Percentiles rank a stretch among this genome's conserved stretches.
Evolutionary conservation across 805 yeast genomes (phyloP).

Genomic region (Brettanomyces naardenensis): DNA sequence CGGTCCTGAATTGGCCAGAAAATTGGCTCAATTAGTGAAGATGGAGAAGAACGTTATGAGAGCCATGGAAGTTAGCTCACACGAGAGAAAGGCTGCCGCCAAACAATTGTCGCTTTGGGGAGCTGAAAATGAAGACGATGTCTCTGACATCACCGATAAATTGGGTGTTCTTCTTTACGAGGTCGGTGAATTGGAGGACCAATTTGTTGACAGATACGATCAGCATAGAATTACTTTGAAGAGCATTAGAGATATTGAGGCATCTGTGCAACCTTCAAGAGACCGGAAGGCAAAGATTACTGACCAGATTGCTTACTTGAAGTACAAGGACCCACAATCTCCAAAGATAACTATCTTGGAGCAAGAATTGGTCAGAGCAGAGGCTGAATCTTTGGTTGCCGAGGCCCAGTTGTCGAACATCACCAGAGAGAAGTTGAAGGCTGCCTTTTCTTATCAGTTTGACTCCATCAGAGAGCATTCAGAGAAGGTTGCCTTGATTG

Average conservation of each 20-base stretch:
- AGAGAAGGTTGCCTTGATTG: constrained; percentile 78
- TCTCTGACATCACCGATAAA: constrained; percentile 80
- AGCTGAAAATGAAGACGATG: constrained; percentile 78
- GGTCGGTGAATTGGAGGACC: constrained; percentile 81
- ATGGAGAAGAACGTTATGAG: constrained; percentile 78
- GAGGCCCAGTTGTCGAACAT: constrained; percentile 87
- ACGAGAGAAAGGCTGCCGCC: constrained; percentile 76
- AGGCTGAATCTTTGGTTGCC: constrained; percentile 86
- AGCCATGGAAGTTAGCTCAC: constrained; percentile 67
- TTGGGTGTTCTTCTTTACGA: constrained; percentile 77
- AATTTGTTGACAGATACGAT: constrained; percentile 78
- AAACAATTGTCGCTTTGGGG: constrained; percentile 83
- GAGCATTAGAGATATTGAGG: constrained; percentile 76
- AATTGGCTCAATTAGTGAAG: constrained; percentile 66
- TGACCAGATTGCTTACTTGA: constrained; percentile 75
- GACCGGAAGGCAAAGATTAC: constrained; percentile 81
- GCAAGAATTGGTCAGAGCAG: constrained; percentile 86
- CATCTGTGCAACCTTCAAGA: constrained; percentile 81
- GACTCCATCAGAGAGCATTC: constrained; percentile 81
- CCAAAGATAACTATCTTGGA: constrained; percentile 76
- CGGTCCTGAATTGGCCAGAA: constrained; percentile 75
- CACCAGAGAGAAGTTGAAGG: constrained; percentile 80
- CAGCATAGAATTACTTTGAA: constrained; percentile 79
- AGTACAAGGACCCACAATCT: constrained; percentile 80
- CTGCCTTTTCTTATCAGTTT: constrained; percentile 77